These are phyloP conservation scores for Sugiyamaella novakii DNA, from an alignment of 1,139 yeast species.

Conservation along the genomic window DNA sequence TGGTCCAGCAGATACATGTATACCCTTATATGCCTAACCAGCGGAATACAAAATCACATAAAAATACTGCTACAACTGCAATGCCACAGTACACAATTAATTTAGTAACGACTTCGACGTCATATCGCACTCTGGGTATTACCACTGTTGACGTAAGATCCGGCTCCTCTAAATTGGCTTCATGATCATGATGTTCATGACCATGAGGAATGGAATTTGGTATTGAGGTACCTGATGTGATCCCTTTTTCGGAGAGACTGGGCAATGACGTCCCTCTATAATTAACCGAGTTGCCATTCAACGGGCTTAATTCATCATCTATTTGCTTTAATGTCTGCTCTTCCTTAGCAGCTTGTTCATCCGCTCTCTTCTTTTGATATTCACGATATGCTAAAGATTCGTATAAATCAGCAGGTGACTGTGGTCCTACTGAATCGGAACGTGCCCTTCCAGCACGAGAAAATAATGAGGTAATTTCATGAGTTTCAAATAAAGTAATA, in stretches of 20 bases:
- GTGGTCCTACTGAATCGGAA: slow-evolving; percentile 49
- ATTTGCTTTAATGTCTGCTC: not conserved
- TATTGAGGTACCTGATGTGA: not conserved
- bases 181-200: no score
- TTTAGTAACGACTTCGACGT: slow-evolving; percentile 73
- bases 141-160: slow-evolving; percentile 43
- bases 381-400: slow-evolving; percentile 45
- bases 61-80: slow-evolving; percentile 42
- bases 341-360: not conserved
- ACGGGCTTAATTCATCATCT: slow-evolving; percentile 2
- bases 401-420: slow-evolving; percentile 47
- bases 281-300: not conserved
- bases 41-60: slow-evolving; percentile 15
- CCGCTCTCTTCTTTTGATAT: slow-evolving; percentile 33
- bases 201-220: not conserved
- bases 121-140: slow-evolving; percentile 52
- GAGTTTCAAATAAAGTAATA: slow-evolving; percentile 39
- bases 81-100: slow-evolving; percentile 76
- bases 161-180: slow-evolving; percentile 29
- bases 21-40: slow-evolving; percentile 11
- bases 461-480: slow-evolving; percentile 39
- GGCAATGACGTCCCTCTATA: slow-evolving; percentile 1
- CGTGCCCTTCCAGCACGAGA: slow-evolving; percentile 37
- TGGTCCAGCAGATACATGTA: slow-evolving; percentile 5
- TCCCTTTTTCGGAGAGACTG: not conserved